Conservation (phyloP, 2,329 filamentous ascomycete genomes). For the Venturia carpophila region DNA sequence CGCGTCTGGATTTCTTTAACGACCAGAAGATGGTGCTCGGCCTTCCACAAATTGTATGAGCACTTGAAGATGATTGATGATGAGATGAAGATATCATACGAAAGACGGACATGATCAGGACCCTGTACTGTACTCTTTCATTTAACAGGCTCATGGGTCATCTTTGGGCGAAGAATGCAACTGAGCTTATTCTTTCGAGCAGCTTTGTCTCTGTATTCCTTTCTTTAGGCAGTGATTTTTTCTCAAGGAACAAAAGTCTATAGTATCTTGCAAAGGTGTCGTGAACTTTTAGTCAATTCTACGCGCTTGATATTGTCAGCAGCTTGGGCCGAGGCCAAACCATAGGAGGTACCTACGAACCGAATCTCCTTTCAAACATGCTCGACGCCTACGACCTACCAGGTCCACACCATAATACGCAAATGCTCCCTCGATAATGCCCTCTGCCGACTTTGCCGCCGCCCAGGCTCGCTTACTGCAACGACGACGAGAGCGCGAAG, state of each 20-base stretch:
- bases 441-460: conserved; percentile 67
- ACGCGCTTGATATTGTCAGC: neutral
- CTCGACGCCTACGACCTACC: neutral
- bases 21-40: neutral
- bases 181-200: neutral
- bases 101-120: too few species aligned
- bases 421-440: conserved; percentile 35
- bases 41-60: neutral
- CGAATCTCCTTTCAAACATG: neutral
- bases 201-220: neutral
- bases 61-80: neutral
- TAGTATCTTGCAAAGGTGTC: neutral
- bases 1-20: neutral
- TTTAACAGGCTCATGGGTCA: too few species aligned
- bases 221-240: neutral
- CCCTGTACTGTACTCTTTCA: too few species aligned
- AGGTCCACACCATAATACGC: neutral
- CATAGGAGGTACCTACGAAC: neutral
- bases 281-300: neutral
- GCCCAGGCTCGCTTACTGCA: conserved; percentile 81
- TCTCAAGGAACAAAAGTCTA: neutral
- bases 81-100: neutral
- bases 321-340: neutral
- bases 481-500: conserved; percentile 69
- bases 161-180: neutral